Evolutionary conservation across 192 early-diverging fungal species (phyloP), one percentile per base, ranked within the genome.

Genomic region (Backusella psychrophila): DNA sequence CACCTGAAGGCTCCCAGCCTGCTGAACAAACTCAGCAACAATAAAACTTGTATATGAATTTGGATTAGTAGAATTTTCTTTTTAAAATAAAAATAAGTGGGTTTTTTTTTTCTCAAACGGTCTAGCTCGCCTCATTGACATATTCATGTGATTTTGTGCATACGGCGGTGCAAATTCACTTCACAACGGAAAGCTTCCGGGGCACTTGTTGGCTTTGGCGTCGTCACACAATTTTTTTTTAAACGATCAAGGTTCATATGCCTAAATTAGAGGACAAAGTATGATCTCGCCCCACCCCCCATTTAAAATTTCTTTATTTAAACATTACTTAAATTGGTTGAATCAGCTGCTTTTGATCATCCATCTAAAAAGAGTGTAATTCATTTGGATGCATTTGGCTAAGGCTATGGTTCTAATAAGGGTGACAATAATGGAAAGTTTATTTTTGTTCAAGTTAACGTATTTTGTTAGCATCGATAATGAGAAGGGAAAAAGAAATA

Each of bases 111-210:
- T 23, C 53, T 23, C n/a, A 56, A 23, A 56, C 9, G 9, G 21
- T 23, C 53, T 56, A 56, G 7, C 8, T 23, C 53, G 26, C 21
- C 23, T 56, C 53, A 56, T 56, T 56, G 53, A 56, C 53, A 56
- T 56, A 21, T 56, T 69, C 67, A 69, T 69, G 67, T 69, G 67
- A 69, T 69, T 17, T 36, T 39, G 17, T 69, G 67, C 67, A 69
- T 69, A 39, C 34, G 35, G 52, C 52, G 8, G 52, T 56, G 53
- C 21, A 23, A 56, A 56, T 56, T 56, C 53, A 56, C 53, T 56
- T 56, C 21, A 23, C 53, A 69, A 69, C 67, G 67, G 67, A 69
- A 69, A 38, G 67, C 67, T 69, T 69, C 36, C 67, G 34, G 67
- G 53, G 53, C 53, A 56, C 53, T 53, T 56, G 53, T 56, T 56